phyloP scores from a whole-genome alignment of 306 rosid genomes.

The Delonix regia region DNA sequence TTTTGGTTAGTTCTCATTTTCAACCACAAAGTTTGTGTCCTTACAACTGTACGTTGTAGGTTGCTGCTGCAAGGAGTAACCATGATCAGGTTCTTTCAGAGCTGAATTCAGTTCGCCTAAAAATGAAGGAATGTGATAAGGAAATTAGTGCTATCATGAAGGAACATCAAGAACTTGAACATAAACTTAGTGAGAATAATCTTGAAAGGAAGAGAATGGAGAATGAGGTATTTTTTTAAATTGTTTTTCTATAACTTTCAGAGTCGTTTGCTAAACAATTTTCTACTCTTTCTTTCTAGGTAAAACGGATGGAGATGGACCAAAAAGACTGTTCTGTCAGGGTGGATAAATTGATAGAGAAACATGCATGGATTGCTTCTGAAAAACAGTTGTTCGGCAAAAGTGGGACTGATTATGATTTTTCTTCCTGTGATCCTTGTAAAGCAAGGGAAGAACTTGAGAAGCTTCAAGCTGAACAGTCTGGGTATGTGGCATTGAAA shows the following conservation, averaged over 20 bases:
- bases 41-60: constrained; percentile 58
- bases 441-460: constrained; percentile 79
- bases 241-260: not conserved
- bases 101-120: constrained; percentile 62
- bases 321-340: constrained; percentile 82
- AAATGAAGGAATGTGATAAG: constrained; percentile 87
- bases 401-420: constrained; percentile 94
- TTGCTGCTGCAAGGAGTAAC: constrained; percentile 58
- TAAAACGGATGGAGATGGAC: constrained; percentile 82
- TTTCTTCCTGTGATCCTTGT: constrained; percentile 65
- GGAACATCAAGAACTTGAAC: constrained; percentile 73
- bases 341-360: constrained; percentile 88
- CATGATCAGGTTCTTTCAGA: constrained; percentile 69
- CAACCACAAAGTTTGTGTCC: constrained; percentile 25
- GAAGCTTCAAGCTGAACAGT: constrained; percentile 80
- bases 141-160: constrained; percentile 72
- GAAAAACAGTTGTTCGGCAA: constrained; percentile 86
- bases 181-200: constrained; percentile 73
- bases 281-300: constrained; percentile 52
- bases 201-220: constrained; percentile 94
- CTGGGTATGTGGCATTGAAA: constrained; percentile 65
- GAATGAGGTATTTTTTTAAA: constrained; percentile 68
- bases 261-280: constrained; percentile 35
- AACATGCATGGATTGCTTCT: constrained; percentile 91
- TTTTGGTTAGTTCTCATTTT: constrained; percentile 28